These are phyloP conservation scores for Tolypocladium inflatum DNA, from an alignment of 2,329 filamentous ascomycete genomes.

Conservation along the genomic window DNA sequence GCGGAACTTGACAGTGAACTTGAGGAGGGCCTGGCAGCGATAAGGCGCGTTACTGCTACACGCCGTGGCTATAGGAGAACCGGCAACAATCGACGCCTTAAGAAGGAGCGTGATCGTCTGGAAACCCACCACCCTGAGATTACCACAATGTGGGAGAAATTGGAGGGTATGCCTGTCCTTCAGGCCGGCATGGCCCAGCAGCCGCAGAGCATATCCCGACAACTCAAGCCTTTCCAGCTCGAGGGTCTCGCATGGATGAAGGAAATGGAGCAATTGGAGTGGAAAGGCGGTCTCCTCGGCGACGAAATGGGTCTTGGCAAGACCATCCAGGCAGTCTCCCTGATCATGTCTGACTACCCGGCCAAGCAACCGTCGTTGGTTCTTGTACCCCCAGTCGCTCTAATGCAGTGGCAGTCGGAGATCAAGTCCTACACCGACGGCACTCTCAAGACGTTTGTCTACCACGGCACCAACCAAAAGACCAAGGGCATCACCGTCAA, in stretches of 20 bases:
- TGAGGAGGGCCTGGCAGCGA: conserved; percentile 4
- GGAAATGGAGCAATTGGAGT: conserved; percentile 74
- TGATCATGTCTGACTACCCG: conserved; percentile 97
- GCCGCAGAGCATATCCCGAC: conserved; percentile 68
- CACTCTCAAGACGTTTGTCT: conserved; percentile 81
- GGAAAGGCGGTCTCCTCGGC: conserved; percentile 82
- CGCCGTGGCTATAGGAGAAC: conserved; percentile 24
- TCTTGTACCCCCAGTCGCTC: conserved; percentile 80
- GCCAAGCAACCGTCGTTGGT: conserved; percentile 76
- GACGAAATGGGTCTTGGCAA: conserved; percentile 99
- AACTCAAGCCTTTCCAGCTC: conserved; percentile 86
- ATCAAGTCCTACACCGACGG: conserved; percentile 77
- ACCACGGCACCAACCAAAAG: conserved; percentile 78
- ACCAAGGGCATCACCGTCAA: conserved; percentile 66
- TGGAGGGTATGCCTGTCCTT: conserved; percentile 60
- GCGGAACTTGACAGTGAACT: neutral
- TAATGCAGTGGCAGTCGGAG: conserved; percentile 91
- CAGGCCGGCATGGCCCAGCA: conserved; percentile 34
- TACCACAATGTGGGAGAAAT: conserved; percentile 72
- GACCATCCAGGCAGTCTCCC: conserved; percentile 93
- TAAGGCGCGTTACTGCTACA: conserved; percentile 11
- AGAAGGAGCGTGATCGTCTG: conserved; percentile 53
- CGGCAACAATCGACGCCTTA: conserved; percentile 15
- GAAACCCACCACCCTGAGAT: conserved; percentile 71
- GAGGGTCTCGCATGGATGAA: conserved; percentile 94